Evolutionary conservation across 768 basidiomycete genomes (phyloP), one percentile per base, ranked within the genome.

Genomic region (Podaxis rugospora): DNA sequence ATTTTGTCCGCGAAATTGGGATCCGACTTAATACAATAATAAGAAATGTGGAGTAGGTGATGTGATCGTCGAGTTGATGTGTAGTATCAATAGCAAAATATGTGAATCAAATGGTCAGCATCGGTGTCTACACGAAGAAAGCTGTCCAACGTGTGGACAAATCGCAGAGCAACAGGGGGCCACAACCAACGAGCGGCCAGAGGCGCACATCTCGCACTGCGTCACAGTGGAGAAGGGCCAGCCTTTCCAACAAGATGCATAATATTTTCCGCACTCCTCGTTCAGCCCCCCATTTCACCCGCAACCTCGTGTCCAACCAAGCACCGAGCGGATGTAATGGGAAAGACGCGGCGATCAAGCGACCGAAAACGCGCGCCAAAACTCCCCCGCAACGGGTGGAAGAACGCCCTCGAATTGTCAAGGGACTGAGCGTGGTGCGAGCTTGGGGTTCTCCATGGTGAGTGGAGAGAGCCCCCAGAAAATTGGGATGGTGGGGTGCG

Each of bases 211-310:
- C 81, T 78, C 74, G 62, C 63, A 70, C 86, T 89, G 88, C 88
- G 84, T 87, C 71, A 90, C 89, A 91, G 86, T 66, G 68, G 78
- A 82, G 79, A 73, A 76, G 74, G 78, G 76, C 78, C 76, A 77
- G 75, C 76, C 69, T 76, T 75, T 68, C 71, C 83, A 80, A 78
- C 75, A 76, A 70, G 72, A 74, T 61, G 66, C 72, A 65, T 67
- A 68, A 70, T 69, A 49, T 70, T 67, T 74, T 86, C 85, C 85
- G 85, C 90, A 89, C 90, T 91, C 85, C 90, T 92, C 92, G 90
- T 90, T 93, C 92, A 86, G 90, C 90, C 90, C 91, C 90, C 92
- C 92, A 88, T 93, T 93, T 93, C 92, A 93, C 92, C 92, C 90
- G 80, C 86, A 81, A 77, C 88, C 84, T 80, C 87, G 88, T 86